These are phyloP conservation scores for Solanum bulbocastanum DNA, from an alignment of 257 asterid species.

Conservation along the genomic window DNA sequence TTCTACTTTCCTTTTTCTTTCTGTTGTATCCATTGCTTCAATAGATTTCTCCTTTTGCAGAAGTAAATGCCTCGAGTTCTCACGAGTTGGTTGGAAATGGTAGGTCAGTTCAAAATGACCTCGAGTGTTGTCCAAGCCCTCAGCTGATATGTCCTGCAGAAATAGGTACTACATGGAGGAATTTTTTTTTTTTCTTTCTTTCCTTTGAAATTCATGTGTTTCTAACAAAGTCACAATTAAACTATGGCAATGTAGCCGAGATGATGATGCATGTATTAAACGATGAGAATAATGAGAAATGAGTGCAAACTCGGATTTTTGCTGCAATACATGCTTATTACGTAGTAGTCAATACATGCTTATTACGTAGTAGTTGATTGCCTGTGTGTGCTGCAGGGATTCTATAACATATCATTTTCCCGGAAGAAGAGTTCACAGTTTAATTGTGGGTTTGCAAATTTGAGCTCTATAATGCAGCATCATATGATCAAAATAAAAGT, in stretches of 20 bases:
- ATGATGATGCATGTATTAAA: background rate
- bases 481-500: background rate
- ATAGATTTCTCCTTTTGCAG: conserved; percentile 7
- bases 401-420: background rate
- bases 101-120: conserved; percentile 10
- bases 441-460: background rate
- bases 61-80: conserved; percentile 2
- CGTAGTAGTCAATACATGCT: background rate
- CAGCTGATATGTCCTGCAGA: conserved; percentile 15
- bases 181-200: background rate
- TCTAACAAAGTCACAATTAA: background rate
- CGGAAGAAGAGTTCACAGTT: background rate
- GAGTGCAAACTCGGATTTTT: background rate
- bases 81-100: conserved; percentile 1
- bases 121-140: conserved; percentile 4
- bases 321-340: background rate
- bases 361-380: background rate
- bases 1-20: background rate
- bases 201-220: background rate
- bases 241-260: background rate
- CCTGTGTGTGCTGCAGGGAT: background rate
- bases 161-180: conserved; percentile 21
- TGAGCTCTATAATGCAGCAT: background rate
- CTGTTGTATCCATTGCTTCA: background rate
- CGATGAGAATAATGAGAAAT: background rate